phyloP scores from a whole-genome alignment of 176 grass and related monocot species.

The Avena eriantha region DNA sequence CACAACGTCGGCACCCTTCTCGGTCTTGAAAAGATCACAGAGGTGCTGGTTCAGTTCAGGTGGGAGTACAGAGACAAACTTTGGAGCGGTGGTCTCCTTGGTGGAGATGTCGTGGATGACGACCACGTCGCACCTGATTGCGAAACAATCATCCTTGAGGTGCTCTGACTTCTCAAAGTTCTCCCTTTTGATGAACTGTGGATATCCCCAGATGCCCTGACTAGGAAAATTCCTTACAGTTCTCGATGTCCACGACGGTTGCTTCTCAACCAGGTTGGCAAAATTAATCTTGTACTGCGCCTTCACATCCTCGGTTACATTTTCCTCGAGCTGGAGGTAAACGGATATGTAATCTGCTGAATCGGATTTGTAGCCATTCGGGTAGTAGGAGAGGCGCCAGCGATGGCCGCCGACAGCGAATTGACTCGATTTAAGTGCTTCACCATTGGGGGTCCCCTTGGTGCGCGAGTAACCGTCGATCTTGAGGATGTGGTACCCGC shows the following conservation, averaged over 20 bases:
- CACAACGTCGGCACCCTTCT: not conserved
- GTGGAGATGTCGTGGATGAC: not conserved
- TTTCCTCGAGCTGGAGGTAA: not conserved
- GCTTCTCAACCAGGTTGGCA: not conserved
- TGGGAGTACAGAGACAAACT: not conserved
- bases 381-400: not conserved
- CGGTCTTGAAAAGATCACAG: not conserved
- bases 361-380: not conserved
- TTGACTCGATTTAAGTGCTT: not conserved
- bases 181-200: not conserved
- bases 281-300: not conserved
- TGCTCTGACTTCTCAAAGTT: not conserved
- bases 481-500: constrained; percentile 23
- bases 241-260: not conserved
- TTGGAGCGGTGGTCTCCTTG: not conserved
- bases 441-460: not conserved
- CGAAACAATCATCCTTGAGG: not conserved
- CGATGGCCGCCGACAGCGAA: not conserved
- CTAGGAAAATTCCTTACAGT: not conserved
- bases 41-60: constrained; percentile 19
- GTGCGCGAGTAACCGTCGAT: not conserved
- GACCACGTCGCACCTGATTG: not conserved
- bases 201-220: not conserved
- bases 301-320: not conserved
- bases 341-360: not conserved